Conservation (phyloP, 768 basidiomycete genomes). For the Naganishia vishniacii region DNA sequence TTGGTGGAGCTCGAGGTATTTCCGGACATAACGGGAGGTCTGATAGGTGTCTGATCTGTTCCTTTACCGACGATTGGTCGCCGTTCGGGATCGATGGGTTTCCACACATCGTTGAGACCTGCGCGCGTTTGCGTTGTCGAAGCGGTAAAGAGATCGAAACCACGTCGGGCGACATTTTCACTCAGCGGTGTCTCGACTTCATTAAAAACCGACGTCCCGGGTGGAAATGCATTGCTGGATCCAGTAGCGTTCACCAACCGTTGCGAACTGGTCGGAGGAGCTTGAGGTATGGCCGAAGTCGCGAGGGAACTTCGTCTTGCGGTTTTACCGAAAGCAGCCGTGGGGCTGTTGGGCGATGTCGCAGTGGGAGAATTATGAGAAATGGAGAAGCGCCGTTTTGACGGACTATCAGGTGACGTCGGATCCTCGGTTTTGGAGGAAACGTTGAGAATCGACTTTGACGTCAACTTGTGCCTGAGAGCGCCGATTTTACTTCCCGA, state of each 20-base stretch:
- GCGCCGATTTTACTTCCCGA: not conserved
- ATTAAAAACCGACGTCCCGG: not conserved
- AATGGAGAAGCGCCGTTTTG: conserved; percentile 1
- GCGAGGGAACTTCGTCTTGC: conserved; percentile 10
- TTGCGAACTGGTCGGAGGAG: not conserved
- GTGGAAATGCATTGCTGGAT: not conserved
- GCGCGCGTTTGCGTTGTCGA: not conserved
- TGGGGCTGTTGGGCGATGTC: not conserved
- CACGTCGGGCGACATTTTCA: not conserved
- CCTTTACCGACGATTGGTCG: not conserved
- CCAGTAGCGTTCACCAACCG: not conserved
- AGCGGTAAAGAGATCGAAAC: not conserved
- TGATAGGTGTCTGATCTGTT: not conserved
- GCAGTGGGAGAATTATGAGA: not conserved
- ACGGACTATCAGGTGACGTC: not conserved
- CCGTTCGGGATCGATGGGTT: conserved; percentile 10
- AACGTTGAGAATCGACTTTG: conserved; percentile 7
- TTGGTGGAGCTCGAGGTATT: not conserved
- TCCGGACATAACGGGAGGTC: not conserved
- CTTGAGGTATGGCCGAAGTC: conserved; percentile 4
- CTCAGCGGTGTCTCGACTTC: not conserved
- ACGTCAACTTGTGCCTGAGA: conserved; percentile 4
- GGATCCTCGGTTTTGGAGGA: conserved; percentile 10
- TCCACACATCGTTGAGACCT: conserved; percentile 1
- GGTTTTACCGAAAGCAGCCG: not conserved